Percentiles rank a stretch among this genome's conserved stretches.
These are phyloP conservation scores for Penicillium maclennaniae DNA, from an alignment of 495 filamentous ascomycete species.

Conservation along the genomic window DNA sequence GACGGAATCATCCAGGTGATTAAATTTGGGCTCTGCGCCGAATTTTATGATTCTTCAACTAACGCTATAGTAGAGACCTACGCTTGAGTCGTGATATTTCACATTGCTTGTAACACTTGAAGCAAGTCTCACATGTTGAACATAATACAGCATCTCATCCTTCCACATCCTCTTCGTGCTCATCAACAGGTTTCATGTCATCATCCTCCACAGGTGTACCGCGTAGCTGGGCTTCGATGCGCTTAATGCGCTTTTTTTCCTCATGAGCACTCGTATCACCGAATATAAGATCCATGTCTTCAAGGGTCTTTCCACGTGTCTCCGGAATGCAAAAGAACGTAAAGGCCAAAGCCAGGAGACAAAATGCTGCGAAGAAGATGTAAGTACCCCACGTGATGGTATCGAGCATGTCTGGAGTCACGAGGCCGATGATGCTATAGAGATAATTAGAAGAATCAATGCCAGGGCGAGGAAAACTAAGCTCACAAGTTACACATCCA, in stretches of 20 bases:
- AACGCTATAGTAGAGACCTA: no score
- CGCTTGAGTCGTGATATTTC: no score
- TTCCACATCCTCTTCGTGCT: slow-evolving; percentile 22
- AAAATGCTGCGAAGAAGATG: slow-evolving; percentile 72
- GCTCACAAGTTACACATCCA: slow-evolving; percentile 45
- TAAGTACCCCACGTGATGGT: slow-evolving; percentile 73
- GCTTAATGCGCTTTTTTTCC: slow-evolving; percentile 67
- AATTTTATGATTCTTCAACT: no score
- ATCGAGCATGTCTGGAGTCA: slow-evolving; percentile 72
- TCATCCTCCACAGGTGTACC: slow-evolving; percentile 30
- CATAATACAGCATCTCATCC: not conserved
- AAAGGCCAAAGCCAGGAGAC: slow-evolving; percentile 58
- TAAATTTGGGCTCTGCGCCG: no score
- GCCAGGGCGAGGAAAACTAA: not conserved
- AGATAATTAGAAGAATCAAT: not conserved
- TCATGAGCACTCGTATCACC: slow-evolving; percentile 66
- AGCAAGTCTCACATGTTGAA: not conserved
- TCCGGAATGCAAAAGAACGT: slow-evolving; percentile 60
- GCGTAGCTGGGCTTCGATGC: slow-evolving; percentile 65
- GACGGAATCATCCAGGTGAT: no score
- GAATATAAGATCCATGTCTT: slow-evolving; percentile 71
- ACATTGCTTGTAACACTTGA: no score
- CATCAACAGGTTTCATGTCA: slow-evolving; percentile 23
- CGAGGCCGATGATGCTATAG: slow-evolving; percentile 61
- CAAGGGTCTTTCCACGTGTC: slow-evolving; percentile 51